Conservation (phyloP, 2,329 filamentous ascomycete species). For the Alternaria dauci region DNA sequence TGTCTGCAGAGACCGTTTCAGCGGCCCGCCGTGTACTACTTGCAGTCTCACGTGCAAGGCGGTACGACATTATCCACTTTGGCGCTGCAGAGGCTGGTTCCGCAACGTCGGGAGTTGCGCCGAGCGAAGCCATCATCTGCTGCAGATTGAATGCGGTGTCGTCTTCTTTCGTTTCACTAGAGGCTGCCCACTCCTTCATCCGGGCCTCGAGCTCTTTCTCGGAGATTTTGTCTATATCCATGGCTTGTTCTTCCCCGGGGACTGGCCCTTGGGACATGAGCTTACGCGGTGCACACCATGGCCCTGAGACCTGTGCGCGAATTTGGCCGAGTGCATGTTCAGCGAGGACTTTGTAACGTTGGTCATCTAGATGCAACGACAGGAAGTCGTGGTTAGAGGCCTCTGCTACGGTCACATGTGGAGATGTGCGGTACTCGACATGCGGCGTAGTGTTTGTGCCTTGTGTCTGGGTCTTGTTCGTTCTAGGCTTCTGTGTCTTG, state of each 20-base stretch:
- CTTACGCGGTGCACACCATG: constrained; percentile 40
- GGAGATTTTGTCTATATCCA: constrained; percentile 28
- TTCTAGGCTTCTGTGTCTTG: constrained; percentile 57
- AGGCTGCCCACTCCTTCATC: constrained; percentile 41
- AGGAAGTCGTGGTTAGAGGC: constrained; percentile 5
- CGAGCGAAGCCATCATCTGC: constrained; percentile 47
- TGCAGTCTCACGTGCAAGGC: constrained; percentile 26
- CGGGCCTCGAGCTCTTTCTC: constrained; percentile 42
- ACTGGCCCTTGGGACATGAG: constrained; percentile 30
- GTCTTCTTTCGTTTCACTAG: constrained; percentile 32
- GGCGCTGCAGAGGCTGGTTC: constrained; percentile 29
- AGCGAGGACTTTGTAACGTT: constrained; percentile 49
- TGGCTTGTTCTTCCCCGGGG: constrained; percentile 19
- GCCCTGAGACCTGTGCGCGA: constrained; percentile 29
- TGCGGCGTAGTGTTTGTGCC: constrained; percentile 44
- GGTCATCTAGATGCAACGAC: constrained; percentile 12
- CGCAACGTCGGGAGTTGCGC: constrained; percentile 31
- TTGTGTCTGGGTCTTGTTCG: constrained; percentile 51
- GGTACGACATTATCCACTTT: constrained; percentile 39
- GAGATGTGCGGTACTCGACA: constrained; percentile 11
- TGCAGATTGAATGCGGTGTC: constrained; percentile 42
- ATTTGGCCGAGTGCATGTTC: constrained; percentile 51
- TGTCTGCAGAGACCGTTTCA: constrained; percentile 13
- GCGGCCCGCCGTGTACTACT: constrained; percentile 13
- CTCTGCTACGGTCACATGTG: background rate